Percentiles rank a stretch among this genome's conserved stretches.
phyloP scores from a whole-genome alignment of 345 rosid genomes.

The Arabis alpina region DNA sequence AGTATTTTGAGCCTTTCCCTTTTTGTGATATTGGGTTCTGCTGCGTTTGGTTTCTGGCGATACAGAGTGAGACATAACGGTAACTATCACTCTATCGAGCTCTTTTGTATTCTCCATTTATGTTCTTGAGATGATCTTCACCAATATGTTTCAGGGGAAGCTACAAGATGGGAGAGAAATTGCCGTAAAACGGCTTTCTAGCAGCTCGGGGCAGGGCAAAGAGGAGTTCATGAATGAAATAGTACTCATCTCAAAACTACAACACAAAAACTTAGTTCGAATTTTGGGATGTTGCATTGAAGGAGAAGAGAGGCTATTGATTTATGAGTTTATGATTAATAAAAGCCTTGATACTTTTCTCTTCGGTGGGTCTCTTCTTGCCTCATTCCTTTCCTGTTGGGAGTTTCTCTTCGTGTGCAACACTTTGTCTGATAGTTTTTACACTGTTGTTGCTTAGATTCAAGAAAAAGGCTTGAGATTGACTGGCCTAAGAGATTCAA shows the following conservation, averaged over 20 bases:
- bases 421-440: not conserved
- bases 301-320: conserved; percentile 48
- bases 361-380: conserved; percentile 45
- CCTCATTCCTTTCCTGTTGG: not conserved
- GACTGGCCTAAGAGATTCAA: conserved; percentile 31
- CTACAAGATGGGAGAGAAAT: conserved; percentile 31
- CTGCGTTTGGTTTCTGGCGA: conserved; percentile 20
- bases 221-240: conserved; percentile 60
- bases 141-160: conserved; percentile 7
- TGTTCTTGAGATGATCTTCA: not conserved
- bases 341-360: conserved; percentile 58
- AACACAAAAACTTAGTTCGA: conserved; percentile 57
- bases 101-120: not conserved
- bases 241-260: conserved; percentile 58
- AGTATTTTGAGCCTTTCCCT: conserved; percentile 16
- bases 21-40: conserved; percentile 14
- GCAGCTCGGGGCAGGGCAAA: conserved; percentile 44
- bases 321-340: conserved; percentile 63
- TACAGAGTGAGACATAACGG: conserved; percentile 11
- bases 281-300: conserved; percentile 61
- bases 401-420: not conserved
- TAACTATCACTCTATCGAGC: not conserved
- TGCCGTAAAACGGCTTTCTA: conserved; percentile 8
- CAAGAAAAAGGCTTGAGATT: conserved; percentile 25
- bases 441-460: conserved; percentile 19